Evolutionary conservation across 768 basidiomycete species (phyloP).

Genomic region (Amanita fuliginea): DNA sequence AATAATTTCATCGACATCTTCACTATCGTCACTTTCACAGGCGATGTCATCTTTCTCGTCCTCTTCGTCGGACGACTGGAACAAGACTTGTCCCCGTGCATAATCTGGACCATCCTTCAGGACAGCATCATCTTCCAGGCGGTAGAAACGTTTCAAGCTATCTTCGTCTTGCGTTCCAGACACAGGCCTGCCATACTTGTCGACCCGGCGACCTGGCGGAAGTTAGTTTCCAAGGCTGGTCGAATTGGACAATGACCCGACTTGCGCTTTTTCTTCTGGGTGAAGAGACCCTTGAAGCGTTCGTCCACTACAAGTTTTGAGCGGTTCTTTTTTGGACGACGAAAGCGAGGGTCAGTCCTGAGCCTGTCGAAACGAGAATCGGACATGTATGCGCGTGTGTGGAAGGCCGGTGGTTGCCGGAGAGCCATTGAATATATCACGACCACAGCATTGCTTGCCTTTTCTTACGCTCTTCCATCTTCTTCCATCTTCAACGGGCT

Average conservation of each 20-base stretch:
- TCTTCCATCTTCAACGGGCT: not conserved
- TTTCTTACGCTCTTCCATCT: not conserved
- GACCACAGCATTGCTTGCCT: not conserved
- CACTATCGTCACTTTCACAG: slow-evolving; percentile 31
- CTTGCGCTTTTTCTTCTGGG: slow-evolving; percentile 28
- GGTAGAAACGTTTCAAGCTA: slow-evolving; percentile 73
- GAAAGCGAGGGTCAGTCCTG: slow-evolving; percentile 88
- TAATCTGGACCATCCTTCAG: slow-evolving; percentile 50
- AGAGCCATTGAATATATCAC: not conserved
- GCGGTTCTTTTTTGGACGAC: slow-evolving; percentile 68
- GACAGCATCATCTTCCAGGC: slow-evolving; percentile 39
- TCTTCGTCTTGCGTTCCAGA: slow-evolving; percentile 64
- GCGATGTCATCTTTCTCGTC: slow-evolving; percentile 24
- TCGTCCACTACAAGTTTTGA: slow-evolving; percentile 85
- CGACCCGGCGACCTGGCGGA: slow-evolving; percentile 45
- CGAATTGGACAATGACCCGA: slow-evolving; percentile 12
- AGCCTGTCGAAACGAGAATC: slow-evolving; percentile 85
- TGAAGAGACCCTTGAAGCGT: slow-evolving; percentile 77
- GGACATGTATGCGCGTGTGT: slow-evolving; percentile 32
- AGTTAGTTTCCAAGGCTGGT: not conserved
- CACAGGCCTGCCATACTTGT: slow-evolving; percentile 81
- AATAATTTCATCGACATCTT: slow-evolving; percentile 32
- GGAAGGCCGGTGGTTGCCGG: not conserved
- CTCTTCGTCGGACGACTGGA: slow-evolving; percentile 83
- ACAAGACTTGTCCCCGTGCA: slow-evolving; percentile 79